Base-by-base conservation (phyloP, 1,139 yeast genomes). In the Yamadazyma taylorii region DNA sequence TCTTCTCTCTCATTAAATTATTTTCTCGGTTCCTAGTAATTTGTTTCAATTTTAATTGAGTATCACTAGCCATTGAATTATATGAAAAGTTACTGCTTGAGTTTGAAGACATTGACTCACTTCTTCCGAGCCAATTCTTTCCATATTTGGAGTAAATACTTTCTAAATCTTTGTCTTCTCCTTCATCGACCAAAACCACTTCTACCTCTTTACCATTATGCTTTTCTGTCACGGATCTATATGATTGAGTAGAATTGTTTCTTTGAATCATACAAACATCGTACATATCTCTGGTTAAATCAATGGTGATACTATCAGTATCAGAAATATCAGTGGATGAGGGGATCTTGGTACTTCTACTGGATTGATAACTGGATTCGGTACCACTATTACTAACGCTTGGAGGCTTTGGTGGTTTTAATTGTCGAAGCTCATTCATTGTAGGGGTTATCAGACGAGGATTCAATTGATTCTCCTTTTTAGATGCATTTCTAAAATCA, bases 61-160 rank as follows among this genome's bases (percentile, higher is more conserved):
- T 27, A 12, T 49, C 55, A 26, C 52, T 48, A 11, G 50, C 37
- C 35, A 33, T 34, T 9, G 52, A 48, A 33, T 31, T 38, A 26
- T 48, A 48, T 14, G 52, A 48, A 25, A 47, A 47, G 3, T 39
- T 30, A 33, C 51, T 47, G 15, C 24, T 19, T 3, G 24, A 4
- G 16, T 19, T 29, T n/a, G 46, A 55, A 24, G 48, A 32, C 8
- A 30, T 14, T 5, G 58, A 52, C 3, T 15, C 22, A 14, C 57
- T 43, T 39, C 65, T 48, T 17, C 56, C 52, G 6, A 62, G 39
- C 67, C 68, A 55, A 26, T 58, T 51, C 33, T 55, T 56, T 36
- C 66, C 61, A 45, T 71, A 71, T 42, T 63, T 67, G n/a, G 76
- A 71, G 43, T 71, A 71, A 36, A 71, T 61, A 47, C 76, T 70